phyloP scores from a whole-genome alignment of 805 yeast genomes.

The Kregervanrija pseudodelftensis region DNA sequence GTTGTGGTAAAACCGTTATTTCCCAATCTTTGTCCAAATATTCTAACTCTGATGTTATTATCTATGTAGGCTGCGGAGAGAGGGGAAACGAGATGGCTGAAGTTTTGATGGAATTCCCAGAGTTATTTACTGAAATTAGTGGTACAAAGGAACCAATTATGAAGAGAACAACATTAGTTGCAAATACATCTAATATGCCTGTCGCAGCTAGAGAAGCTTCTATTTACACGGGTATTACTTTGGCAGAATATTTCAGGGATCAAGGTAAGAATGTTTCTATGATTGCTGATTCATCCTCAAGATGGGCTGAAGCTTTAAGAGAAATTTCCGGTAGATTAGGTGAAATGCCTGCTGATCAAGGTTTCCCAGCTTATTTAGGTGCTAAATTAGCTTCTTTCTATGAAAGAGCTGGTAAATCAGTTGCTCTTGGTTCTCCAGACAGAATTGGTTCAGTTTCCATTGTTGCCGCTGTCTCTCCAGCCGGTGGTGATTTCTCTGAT shows the following conservation, averaged over 20 bases:
- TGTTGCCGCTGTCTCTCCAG: conserved; percentile 99
- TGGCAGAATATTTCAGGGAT: conserved; percentile 99
- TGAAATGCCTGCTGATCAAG: conserved; percentile 99
- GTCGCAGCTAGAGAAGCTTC: conserved; percentile 99
- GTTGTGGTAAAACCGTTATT: conserved; percentile 96
- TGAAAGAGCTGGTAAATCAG: conserved; percentile 98
- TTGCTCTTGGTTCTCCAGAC: conserved; percentile 92
- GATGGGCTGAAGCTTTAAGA: conserved; percentile 99
- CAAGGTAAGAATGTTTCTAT: conserved; percentile 98
- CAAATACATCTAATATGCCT: conserved; percentile 99
- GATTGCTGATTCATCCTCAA: conserved; percentile 99
- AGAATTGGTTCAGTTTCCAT: conserved; percentile 98
- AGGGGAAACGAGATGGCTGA: conserved; percentile 99
- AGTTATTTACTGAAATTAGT: conserved; percentile 79
- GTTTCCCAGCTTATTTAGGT: conserved; percentile 99
- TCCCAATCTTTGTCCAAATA: conserved; percentile 94
- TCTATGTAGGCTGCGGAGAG: conserved; percentile 92
- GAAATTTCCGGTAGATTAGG: conserved; percentile 99
- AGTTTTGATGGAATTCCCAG: conserved; percentile 99
- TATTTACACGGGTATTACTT: conserved; percentile 96
- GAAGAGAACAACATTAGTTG: conserved; percentile 98
- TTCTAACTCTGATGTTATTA: conserved; percentile 92
- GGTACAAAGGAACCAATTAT: conserved; percentile 97
- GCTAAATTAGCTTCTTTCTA: conserved; percentile 98
- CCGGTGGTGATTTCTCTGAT: conserved; percentile 99